phyloP scores from a whole-genome alignment of 768 basidiomycete species.

The Leccinum rimulosum region DNA sequence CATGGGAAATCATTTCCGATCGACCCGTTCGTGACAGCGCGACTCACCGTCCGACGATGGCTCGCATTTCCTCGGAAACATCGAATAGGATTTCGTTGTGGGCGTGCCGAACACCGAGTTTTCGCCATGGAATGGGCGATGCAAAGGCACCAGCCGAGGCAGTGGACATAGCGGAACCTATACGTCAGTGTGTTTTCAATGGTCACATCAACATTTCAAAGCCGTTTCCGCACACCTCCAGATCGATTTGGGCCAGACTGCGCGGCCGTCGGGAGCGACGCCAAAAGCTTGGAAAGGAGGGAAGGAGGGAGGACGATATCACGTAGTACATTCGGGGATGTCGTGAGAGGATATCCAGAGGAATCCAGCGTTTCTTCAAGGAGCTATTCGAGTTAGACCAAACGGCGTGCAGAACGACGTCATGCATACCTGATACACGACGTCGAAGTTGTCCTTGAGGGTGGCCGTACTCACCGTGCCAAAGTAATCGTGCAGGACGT shows the following conservation, averaged over 20 bases:
- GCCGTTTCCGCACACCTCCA: slow-evolving; percentile 20
- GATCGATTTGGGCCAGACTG: slow-evolving; percentile 27
- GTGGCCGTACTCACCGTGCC: slow-evolving; percentile 77
- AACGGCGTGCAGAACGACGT: neutral
- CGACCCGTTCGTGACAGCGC: neutral
- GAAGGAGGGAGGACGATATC: slow-evolving; percentile 94
- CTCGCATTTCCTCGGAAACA: slow-evolving; percentile 76
- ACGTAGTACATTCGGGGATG: slow-evolving; percentile 82
- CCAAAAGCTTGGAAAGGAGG: slow-evolving; percentile 70
- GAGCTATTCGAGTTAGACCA: slow-evolving; percentile 46
- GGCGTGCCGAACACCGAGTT: slow-evolving; percentile 75
- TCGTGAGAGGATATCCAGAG: slow-evolving; percentile 89
- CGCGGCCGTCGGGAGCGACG: slow-evolving; percentile 29
- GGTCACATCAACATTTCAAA: neutral
- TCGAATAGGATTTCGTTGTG: slow-evolving; percentile 95
- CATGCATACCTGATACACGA: slow-evolving; percentile 80
- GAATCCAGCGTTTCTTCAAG: slow-evolving; percentile 95
- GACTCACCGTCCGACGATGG: slow-evolving; percentile 31
- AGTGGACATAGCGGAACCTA: slow-evolving; percentile 35
- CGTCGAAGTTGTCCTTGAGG: slow-evolving; percentile 90
- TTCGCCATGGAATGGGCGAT: slow-evolving; percentile 92
- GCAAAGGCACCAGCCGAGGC: slow-evolving; percentile 58
- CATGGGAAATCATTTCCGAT: neutral
- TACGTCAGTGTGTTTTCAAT: neutral
- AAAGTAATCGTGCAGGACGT: slow-evolving; percentile 84